Evolutionary conservation across 2,329 filamentous ascomycete genomes (phyloP).

Genomic region (Penicillium sp.): DNA sequence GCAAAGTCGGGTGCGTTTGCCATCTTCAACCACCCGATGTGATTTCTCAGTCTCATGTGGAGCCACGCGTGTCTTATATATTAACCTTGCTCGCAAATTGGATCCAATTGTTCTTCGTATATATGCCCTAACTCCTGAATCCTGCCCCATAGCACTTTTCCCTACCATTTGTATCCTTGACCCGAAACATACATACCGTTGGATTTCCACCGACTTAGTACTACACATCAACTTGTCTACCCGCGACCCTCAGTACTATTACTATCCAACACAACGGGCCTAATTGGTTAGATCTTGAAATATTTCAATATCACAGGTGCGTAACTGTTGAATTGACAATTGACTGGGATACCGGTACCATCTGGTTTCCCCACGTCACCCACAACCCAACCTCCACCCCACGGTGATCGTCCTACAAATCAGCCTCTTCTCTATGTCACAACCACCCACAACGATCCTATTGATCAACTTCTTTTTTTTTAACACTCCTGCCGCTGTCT

Average conservation of each 20-base stretch:
- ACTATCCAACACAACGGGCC: not conserved
- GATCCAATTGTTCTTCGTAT: not conserved
- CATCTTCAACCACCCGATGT: slow-evolving; percentile 13
- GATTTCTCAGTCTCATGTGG: slow-evolving; percentile 19
- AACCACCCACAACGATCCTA: not conserved
- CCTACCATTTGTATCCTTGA: slow-evolving; percentile 5
- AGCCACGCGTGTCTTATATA: slow-evolving; percentile 13
- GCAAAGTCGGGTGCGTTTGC: slow-evolving; percentile 9
- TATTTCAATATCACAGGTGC: slow-evolving; percentile 13
- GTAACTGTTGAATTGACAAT: not conserved
- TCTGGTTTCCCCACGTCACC: not conserved
- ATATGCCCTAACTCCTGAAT: slow-evolving; percentile 14
- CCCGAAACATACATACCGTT: not conserved
- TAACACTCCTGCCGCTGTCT: not conserved
- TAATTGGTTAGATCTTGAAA: not conserved
- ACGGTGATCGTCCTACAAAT: not conserved
- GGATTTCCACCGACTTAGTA: not conserved
- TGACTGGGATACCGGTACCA: not conserved
- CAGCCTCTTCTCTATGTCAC: not conserved
- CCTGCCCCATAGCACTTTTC: slow-evolving; percentile 15
- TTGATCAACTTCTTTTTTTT: no score
- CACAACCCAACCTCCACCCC: not conserved
- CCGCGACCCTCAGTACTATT: not conserved
- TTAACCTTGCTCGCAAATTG: slow-evolving; percentile 6
- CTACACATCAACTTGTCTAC: slow-evolving; percentile 3